Conservation (phyloP, 208 protist species). For the Trichomonas gallinae region DNA sequence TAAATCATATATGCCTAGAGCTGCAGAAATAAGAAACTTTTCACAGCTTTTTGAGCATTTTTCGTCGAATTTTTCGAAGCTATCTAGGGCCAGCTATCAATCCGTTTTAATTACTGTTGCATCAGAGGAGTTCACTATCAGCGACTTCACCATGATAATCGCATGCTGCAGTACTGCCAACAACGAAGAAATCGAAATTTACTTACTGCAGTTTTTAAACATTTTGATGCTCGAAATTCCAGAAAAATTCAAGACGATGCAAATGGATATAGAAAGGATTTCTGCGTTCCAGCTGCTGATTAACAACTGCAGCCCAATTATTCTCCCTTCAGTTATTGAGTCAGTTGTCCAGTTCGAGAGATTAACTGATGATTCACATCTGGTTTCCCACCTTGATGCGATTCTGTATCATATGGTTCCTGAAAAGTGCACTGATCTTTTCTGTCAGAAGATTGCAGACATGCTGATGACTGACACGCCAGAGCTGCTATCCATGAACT, state of each 20-base stretch:
- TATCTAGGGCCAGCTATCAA: neutral
- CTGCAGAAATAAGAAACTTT: neutral
- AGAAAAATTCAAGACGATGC: neutral
- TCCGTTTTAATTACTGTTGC: neutral
- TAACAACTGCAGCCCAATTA: neutral
- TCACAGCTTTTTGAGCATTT: neutral
- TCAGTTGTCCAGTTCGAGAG: neutral
- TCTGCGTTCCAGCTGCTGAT: neutral
- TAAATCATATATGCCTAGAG: neutral
- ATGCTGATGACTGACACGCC: neutral
- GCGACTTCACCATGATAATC: neutral
- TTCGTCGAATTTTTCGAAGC: neutral
- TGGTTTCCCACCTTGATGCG: neutral
- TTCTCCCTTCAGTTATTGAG: neutral
- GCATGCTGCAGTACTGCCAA: neutral
- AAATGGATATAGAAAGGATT: neutral
- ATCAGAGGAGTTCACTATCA: neutral
- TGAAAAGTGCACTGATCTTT: neutral
- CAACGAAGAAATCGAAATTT: neutral
- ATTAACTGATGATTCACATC: neutral
- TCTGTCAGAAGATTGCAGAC: neutral
- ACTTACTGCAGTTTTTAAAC: neutral
- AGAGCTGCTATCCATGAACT: neutral
- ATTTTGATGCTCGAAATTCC: neutral
- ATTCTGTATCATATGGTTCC: neutral